Percentiles rank a stretch among this genome's conserved stretches.
phyloP scores from a whole-genome alignment of 306 rosid species.

The Acacia melanoxylon region DNA sequence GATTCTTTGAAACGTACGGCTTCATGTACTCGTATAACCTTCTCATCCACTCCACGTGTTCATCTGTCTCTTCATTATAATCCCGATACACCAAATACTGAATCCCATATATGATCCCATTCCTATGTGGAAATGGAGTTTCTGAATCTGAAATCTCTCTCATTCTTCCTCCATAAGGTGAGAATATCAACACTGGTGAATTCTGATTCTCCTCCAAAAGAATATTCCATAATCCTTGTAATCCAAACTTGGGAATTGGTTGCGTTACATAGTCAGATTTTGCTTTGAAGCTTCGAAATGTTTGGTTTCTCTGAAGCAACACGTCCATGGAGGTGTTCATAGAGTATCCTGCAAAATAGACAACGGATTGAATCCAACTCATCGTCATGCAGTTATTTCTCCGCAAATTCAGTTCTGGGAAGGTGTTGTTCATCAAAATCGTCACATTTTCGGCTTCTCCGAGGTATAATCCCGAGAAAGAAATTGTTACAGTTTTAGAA shows the following conservation, averaged over 20 bases:
- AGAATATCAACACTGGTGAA: background rate
- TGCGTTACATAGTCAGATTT: constrained; percentile 39
- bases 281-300: constrained; percentile 19
- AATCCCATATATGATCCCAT: constrained; percentile 26
- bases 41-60: constrained; percentile 20
- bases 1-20: constrained; percentile 29
- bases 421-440: constrained; percentile 16
- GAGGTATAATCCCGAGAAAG: constrained; percentile 35
- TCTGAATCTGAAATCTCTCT: constrained; percentile 31
- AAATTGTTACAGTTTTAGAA: background rate
- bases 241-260: constrained; percentile 18
- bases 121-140: constrained; percentile 38
- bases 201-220: background rate
- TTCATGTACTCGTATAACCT: constrained; percentile 17
- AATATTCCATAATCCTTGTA: constrained; percentile 35
- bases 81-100: constrained; percentile 17
- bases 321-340: constrained; percentile 24
- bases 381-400: background rate
- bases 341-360: constrained; percentile 15
- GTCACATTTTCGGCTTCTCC: constrained; percentile 6
- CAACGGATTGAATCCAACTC: constrained; percentile 39
- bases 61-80: background rate
- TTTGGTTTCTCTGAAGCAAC: constrained; percentile 28
- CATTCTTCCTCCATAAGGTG: constrained; percentile 46
- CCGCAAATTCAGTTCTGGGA: constrained; percentile 25